Conservation (phyloP, 2,329 filamentous ascomycete species). For the Aureobasidium pullulans region DNA sequence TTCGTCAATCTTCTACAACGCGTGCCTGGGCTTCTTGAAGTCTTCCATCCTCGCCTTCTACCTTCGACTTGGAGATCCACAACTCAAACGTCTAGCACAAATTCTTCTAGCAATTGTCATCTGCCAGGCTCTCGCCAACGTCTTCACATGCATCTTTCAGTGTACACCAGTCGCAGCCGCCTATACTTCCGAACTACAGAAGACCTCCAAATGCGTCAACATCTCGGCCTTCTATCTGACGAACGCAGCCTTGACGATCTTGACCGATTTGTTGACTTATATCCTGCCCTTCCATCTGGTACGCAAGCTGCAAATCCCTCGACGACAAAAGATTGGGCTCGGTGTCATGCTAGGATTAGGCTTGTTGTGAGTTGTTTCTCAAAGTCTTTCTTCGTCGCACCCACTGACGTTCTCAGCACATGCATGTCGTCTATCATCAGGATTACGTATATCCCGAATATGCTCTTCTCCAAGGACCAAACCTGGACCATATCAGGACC, state of each 20-base stretch:
- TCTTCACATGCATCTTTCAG: conserved; percentile 7
- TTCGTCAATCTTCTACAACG: conserved; percentile 7
- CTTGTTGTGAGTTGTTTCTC: not conserved
- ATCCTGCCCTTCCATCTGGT: conserved; percentile 6
- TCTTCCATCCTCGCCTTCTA: conserved; percentile 5
- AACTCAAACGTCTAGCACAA: conserved; percentile 2
- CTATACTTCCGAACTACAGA: not conserved
- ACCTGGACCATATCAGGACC: conserved; percentile 4
- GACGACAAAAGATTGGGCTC: not conserved
- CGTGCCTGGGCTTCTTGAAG: conserved; percentile 3
- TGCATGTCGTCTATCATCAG: conserved; percentile 1
- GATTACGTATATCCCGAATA: conserved; percentile 6
- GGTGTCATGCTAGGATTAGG: conserved; percentile 1
- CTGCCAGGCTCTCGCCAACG: conserved; percentile 5
- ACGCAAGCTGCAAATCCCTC: not conserved
- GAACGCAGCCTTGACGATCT: not conserved
- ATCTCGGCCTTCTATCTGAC: conserved; percentile 1
- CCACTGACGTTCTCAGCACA: not conserved
- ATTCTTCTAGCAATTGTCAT: not conserved
- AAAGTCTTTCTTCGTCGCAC: not conserved
- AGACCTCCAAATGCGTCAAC: not conserved
- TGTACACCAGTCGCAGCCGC: not conserved
- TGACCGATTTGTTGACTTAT: conserved; percentile 3
- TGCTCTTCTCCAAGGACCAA: conserved; percentile 3
- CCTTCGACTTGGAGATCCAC: not conserved